Evolutionary conservation across 129 eudicot genomes (phyloP).

Genomic region (Flaveria robusta): DNA sequence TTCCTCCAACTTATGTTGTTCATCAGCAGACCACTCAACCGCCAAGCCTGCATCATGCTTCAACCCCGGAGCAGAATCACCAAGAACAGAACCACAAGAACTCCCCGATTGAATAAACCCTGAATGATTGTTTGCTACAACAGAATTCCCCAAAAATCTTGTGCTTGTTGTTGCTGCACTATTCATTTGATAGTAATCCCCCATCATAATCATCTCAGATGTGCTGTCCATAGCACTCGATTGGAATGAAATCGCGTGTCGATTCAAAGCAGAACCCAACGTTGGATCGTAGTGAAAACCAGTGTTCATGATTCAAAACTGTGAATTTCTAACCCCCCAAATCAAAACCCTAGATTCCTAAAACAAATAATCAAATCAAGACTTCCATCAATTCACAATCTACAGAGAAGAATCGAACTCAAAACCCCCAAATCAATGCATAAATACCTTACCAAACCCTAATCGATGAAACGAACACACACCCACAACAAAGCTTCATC

Average conservation of each 20-base stretch:
- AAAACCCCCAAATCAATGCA: slow-evolving; percentile 16
- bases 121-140: slow-evolving; percentile 36
- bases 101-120: slow-evolving; percentile 36
- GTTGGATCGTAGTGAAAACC: slow-evolving; percentile 41
- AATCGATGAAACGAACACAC: background rate
- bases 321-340: background rate
- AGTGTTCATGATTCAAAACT: slow-evolving; percentile 32
- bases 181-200: slow-evolving; percentile 36
- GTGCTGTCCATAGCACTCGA: slow-evolving; percentile 48
- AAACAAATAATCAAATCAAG: background rate
- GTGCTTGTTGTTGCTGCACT: slow-evolving; percentile 27
- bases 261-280: background rate
- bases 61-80: slow-evolving; percentile 64
- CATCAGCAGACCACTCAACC: slow-evolving; percentile 85
- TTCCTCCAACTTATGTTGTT: slow-evolving; percentile 83
- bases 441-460: slow-evolving; percentile 24
- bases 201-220: slow-evolving; percentile 59
- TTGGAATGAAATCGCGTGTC: slow-evolving; percentile 53
- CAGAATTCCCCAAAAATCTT: slow-evolving; percentile 36
- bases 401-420: background rate
- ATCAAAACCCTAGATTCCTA: slow-evolving; percentile 30
- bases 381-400: no score
- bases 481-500: no score
- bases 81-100: slow-evolving; percentile 49
- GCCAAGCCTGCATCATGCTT: slow-evolving; percentile 73